Conservation (phyloP, 257 asterid species). For the Jacaranda copaia region DNA sequence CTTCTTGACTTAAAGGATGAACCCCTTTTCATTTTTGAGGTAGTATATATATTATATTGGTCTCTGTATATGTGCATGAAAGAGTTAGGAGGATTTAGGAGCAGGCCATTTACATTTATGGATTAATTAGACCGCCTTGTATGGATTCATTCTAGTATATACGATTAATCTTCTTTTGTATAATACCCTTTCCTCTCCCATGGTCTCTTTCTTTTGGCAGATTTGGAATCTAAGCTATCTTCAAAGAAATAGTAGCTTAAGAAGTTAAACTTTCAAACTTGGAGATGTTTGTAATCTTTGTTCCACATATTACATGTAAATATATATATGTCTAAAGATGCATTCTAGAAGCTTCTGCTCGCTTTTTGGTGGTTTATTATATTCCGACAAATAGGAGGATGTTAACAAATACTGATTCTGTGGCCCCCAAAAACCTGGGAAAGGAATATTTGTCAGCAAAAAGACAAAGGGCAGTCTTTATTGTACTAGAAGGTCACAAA, state of each 20-base stretch:
- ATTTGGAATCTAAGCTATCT: neutral
- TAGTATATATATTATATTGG: constrained; percentile 45
- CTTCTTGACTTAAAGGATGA: constrained; percentile 35
- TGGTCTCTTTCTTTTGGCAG: neutral
- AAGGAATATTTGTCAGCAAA: constrained; percentile 18
- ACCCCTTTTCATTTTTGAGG: constrained; percentile 40
- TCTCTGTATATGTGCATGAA: constrained; percentile 42
- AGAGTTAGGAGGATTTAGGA: constrained; percentile 26
- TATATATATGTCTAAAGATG: neutral
- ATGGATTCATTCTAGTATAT: constrained; percentile 21
- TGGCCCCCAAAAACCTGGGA: constrained; percentile 30
- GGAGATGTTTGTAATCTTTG: neutral
- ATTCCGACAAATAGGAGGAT: constrained; percentile 44
- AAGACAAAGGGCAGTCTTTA: constrained; percentile 33
- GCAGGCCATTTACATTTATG: constrained; percentile 30
- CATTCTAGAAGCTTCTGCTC: constrained; percentile 39
- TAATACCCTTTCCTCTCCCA: neutral
- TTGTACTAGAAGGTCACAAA: constrained; percentile 20
- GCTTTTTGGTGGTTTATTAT: constrained; percentile 23
- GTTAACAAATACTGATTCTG: constrained; percentile 38
- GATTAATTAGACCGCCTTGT: constrained; percentile 10
- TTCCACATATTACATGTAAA: neutral
- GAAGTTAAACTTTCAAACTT: neutral
- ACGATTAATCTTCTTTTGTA: constrained; percentile 10
- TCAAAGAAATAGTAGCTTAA: constrained; percentile 1